Evolutionary conservation across 345 rosid genomes (phyloP), one percentile per base, ranked within the genome.

Genomic region (Heritiera littoralis): DNA sequence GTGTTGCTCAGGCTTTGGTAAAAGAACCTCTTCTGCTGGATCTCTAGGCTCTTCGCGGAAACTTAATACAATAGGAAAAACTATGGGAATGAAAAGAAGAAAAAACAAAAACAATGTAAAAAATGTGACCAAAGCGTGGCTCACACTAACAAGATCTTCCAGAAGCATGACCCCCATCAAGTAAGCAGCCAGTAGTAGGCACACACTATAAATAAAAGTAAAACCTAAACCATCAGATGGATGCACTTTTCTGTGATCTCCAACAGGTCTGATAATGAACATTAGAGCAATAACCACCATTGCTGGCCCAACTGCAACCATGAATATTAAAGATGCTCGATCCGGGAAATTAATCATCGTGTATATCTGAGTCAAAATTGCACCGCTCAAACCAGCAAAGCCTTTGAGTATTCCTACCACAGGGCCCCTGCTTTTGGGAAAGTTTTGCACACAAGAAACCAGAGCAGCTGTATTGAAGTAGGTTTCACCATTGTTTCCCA

Each of bases 381-480:
- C 98, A 14, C 99, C 99, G 17, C 98, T 89, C 74, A 94, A 85
- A 18, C 99, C 99, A 40, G 98, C 98, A 86, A 94, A 94, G 23
- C 98, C 99, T 81, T 97, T 97, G 85, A 94, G 91, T 76, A 97
- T 91, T 80, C 98, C 98, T 32, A 97, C 99, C 80, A 97, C 93
- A 11, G 98, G 99, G 81, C 98, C 99, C 63, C 98, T 78, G 81
- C 98, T 97, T 84, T 92, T 97, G 3, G 98, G 99, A 77, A 94
- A 97, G 88, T 97, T 97, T 55, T 92, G 97, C 78, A 97, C 99
- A 32, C 97, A 93, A 72, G 99, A 97, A 77, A 97, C 98, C 80
- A 97, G 79, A 80, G 99, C 87, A 28, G 83, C 96, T 9, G 99
- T 94, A 66, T 97, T 97, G 93, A 92, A 94, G 92, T 94, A 93